These are phyloP conservation scores for Solanum paucissectum DNA, from an alignment of 257 asterid genomes.

Conservation along the genomic window DNA sequence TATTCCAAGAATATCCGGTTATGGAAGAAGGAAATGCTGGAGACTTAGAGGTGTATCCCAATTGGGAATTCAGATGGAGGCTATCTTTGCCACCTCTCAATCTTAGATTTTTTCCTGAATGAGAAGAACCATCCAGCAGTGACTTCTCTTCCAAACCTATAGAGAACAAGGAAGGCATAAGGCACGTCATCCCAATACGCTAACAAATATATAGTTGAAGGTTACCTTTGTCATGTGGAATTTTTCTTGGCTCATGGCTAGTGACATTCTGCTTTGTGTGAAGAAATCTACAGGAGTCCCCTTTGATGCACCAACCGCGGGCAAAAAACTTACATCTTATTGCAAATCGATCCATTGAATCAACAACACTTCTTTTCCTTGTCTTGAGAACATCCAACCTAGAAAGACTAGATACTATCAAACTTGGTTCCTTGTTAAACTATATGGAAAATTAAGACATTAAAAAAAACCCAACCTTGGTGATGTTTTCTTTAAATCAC, in stretches of 20 bases:
- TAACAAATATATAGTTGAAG: background rate
- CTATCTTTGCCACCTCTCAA: background rate
- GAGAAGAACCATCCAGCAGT: constrained; percentile 8
- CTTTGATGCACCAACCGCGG: constrained; percentile 88
- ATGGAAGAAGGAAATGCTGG: constrained; percentile 29
- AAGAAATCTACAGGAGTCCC: constrained; percentile 71
- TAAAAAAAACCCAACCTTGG: constrained; percentile 31
- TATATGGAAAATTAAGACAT: constrained; percentile 1
- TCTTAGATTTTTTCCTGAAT: background rate
- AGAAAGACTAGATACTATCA: constrained; percentile 32
- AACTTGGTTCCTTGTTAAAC: constrained; percentile 7
- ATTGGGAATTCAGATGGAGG: background rate
- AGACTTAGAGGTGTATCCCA: constrained; percentile 28
- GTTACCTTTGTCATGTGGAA: background rate
- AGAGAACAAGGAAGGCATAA: background rate
- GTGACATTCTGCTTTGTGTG: constrained; percentile 28
- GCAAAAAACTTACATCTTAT: constrained; percentile 56
- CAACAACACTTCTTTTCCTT: constrained; percentile 39
- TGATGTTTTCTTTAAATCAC: background rate
- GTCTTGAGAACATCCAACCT: constrained; percentile 44
- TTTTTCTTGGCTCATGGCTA: background rate
- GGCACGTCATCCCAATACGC: background rate
- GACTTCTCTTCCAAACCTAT: background rate
- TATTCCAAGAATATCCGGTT: constrained; percentile 18
- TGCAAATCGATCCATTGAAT: constrained; percentile 25